Base-by-base conservation (phyloP, 495 filamentous ascomycete genomes). In the Schizothecium vesticola region DNA sequence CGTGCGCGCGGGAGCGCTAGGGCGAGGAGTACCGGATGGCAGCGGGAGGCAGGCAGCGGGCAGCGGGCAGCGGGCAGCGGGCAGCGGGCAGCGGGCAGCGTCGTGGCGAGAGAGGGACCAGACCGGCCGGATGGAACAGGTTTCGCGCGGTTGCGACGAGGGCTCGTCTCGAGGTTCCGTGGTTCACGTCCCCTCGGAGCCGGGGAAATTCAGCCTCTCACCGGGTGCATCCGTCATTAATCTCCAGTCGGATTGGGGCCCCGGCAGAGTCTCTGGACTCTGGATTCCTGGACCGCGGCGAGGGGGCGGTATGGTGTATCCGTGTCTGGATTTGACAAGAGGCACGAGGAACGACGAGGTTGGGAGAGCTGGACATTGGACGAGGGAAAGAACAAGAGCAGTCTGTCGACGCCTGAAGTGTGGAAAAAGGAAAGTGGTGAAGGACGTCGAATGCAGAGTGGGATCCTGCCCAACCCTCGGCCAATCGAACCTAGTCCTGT, bases 191-290 rank as follows among this genome's bases (percentile, higher is more conserved):
- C 28, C 25, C 65, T 61, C 65, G 56, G 61, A 36, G 64, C 28
- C 68, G 26, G 63, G 59, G 59, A 68, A 63, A 68, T 65, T 66
- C 65, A 66, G 65, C 65, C 65, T 66, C 65, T 66, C 36, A 36
- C 65, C 65, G 65, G 65, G 57, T 60, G 56, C 65, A 66, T 66
- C 65, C 65, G 65, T 61, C 57, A 59, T 59, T 59, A 66, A 66
- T 66, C 65, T 66, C 65, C 57, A 60, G 57, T 60, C 65, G 29
- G 56, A 66, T 59, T 22, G 56, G 21, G 22, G 19, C 56, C 65
- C 56, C 65, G 65, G 65, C 65, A 66, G 64, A 65, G 61, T 63
- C 36, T 22, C 26, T n/a, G n/a, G n/a, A n/a, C n/a, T 31, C 26
- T 63, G 26, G 31, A 33, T 1, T 33, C 1, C 6, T 28, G 26